Conservation (phyloP, 768 basidiomycete species). For the Macrocybe gigantea region DNA sequence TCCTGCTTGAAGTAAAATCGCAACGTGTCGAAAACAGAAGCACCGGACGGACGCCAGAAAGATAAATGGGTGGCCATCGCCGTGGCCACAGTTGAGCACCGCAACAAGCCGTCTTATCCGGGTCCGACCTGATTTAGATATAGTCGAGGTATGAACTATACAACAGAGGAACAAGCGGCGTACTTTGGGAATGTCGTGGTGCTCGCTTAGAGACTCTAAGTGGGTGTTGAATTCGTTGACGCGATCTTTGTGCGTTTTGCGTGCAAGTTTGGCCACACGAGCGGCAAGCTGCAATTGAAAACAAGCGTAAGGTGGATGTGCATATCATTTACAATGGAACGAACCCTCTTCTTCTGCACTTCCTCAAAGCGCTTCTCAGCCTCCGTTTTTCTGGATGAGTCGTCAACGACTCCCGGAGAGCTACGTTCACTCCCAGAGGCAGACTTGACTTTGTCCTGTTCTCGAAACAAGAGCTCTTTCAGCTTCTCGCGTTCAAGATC, state of each 20-base stretch:
- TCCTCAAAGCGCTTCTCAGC: conserved; percentile 88
- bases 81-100: too few relatives aligned
- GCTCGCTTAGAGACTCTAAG: conserved; percentile 83
- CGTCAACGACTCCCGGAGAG: conserved; percentile 51
- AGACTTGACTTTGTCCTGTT: conserved; percentile 39
- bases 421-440: conserved; percentile 52
- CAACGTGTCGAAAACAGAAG: too few relatives aligned
- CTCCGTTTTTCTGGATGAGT: conserved; percentile 66
- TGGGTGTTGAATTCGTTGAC: conserved; percentile 87
- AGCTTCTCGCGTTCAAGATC: conserved; percentile 40
- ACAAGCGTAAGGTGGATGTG: conserved; percentile 4
- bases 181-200: conserved; percentile 94
- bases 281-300: conserved; percentile 51
- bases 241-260: conserved; percentile 90
- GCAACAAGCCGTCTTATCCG: conserved; percentile 49
- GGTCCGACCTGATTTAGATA: conserved; percentile 64
- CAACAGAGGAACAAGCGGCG: conserved; percentile 9
- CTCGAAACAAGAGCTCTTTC: conserved; percentile 43
- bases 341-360: conserved; percentile 74
- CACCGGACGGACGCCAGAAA: too few relatives aligned
- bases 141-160: conserved; percentile 6
- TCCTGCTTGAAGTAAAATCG: too few relatives aligned
- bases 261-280: conserved; percentile 70
- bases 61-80: too few relatives aligned
- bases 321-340: conserved; percentile 15